A percentile compares a stretch with the other conserved stretches of the same genome.
phyloP scores from a whole-genome alignment of 75 land plant genomes.

The Azolla pinnata region DNA sequence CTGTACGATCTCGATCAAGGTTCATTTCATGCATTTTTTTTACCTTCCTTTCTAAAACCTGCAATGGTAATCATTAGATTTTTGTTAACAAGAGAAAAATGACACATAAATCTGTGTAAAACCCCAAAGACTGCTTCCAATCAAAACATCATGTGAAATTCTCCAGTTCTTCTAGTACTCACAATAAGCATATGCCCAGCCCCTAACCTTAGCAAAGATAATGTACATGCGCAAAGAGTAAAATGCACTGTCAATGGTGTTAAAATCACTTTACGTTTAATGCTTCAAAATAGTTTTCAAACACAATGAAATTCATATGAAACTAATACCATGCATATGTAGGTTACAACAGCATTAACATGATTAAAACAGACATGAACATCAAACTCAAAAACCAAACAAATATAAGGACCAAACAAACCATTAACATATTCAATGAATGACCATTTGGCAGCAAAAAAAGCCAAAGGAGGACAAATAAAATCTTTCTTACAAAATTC shows the following conservation, averaged over 20 bases:
- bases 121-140: background rate
- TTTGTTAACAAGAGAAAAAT: background rate
- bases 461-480: background rate
- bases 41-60: conserved; percentile 55
- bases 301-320: background rate
- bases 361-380: background rate
- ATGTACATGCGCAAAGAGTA: too few relatives aligned
- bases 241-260: too few relatives aligned
- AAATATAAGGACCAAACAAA: background rate
- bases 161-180: too few relatives aligned
- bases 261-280: too few relatives aligned
- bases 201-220: background rate
- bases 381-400: background rate
- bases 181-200: background rate
- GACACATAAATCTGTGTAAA: background rate
- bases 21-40: conserved; percentile 52
- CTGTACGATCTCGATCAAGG: conserved; percentile 18
- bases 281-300: too few relatives aligned
- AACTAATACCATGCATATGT: background rate
- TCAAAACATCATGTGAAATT: background rate
- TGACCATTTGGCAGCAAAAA: background rate
- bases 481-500: conserved; percentile 1
- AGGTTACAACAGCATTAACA: background rate
- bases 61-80: background rate
- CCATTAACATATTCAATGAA: background rate